These are phyloP conservation scores for Fusarium neocosmosporiellum DNA, from an alignment of 2,329 filamentous ascomycete genomes.

Conservation along the genomic window DNA sequence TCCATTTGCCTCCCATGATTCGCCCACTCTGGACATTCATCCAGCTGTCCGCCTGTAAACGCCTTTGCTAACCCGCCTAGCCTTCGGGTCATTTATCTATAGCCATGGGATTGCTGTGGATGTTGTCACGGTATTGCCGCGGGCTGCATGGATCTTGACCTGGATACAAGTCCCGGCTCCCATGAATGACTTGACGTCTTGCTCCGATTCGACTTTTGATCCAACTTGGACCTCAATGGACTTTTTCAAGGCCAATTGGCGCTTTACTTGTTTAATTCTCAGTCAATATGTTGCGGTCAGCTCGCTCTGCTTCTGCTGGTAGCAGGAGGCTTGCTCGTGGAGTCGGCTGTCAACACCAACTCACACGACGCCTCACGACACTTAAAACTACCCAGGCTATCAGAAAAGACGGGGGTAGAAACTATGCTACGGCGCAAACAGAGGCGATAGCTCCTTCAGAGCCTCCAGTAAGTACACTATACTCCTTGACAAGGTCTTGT, in stretches of 20 bases:
- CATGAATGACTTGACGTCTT: not conserved
- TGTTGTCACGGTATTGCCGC: not conserved
- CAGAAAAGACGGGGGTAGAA: not conserved
- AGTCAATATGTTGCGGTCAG: conserved; percentile 5
- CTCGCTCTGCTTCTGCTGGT: not conserved
- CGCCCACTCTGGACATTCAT: not conserved
- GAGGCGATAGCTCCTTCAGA: not conserved
- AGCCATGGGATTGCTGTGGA: conserved; percentile 5
- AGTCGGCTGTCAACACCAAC: not conserved
- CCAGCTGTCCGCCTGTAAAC: not conserved
- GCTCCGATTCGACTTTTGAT: not conserved
- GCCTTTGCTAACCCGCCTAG: not conserved
- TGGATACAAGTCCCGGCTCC: not conserved
- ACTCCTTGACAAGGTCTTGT: not conserved
- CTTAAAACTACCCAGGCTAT: not conserved
- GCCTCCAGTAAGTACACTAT: not conserved
- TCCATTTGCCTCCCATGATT: not conserved
- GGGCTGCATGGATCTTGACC: not conserved
- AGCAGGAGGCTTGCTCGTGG: not conserved
- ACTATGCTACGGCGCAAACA: not conserved
- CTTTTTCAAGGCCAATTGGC: not conserved
- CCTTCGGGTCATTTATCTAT: not conserved
- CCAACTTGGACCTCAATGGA: not conserved
- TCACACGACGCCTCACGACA: not conserved
- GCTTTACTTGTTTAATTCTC: not conserved